These are phyloP conservation scores for Centaurea solstitialis DNA, from an alignment of 129 eudicot species.

Conservation along the genomic window DNA sequence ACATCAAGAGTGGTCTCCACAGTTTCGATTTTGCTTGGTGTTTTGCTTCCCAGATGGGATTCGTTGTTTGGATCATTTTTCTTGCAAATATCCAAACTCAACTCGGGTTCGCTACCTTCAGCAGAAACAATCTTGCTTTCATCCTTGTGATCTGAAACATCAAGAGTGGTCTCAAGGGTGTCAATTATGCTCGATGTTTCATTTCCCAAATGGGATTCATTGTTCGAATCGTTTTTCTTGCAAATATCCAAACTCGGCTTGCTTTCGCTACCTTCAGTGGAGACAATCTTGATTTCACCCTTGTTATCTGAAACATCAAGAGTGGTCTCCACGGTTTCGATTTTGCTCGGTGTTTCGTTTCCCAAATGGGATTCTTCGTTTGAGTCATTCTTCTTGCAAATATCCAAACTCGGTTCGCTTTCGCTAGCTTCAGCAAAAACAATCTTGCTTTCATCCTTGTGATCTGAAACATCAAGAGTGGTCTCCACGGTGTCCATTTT, in stretches of 20 bases:
- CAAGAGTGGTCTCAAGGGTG: constrained; percentile 2
- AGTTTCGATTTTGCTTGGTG: neutral
- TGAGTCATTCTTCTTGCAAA: neutral
- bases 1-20: constrained; percentile 14
- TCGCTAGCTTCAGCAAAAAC: neutral
- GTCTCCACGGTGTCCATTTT: neutral
- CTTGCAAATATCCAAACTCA: neutral
- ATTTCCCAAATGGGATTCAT: neutral
- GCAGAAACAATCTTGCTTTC: neutral
- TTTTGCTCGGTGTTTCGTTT: neutral
- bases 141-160: constrained; percentile 12
- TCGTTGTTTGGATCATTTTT: neutral
- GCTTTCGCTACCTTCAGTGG: neutral
- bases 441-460: neutral
- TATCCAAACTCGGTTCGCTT: no score
- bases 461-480: constrained; percentile 9
- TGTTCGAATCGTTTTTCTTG: neutral
- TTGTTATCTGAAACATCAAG: constrained; percentile 7
- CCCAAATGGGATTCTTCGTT: no score
- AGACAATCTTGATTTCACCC: neutral
- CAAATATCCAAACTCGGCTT: neutral
- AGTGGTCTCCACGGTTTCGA: neutral
- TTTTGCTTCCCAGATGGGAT: neutral
- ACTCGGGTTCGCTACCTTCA: neutral
- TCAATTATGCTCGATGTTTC: neutral